Percentiles rank a stretch among this genome's conserved stretches.
Evolutionary conservation across 176 grass and related monocot genomes (phyloP).

Genomic region (Juncus inflexus): DNA sequence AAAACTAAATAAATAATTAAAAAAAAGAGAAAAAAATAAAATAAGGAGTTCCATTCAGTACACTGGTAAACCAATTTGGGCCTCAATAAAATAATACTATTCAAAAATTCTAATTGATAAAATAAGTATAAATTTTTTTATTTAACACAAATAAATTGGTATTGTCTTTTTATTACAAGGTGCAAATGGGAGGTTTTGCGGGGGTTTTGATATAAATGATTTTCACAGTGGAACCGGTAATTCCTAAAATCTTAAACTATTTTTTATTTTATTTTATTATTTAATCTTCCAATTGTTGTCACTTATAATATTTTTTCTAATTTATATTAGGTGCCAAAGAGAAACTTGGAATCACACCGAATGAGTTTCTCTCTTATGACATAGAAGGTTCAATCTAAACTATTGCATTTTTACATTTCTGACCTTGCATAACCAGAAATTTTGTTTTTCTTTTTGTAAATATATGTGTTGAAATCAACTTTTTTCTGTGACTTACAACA

Average conservation of each 20-base stretch:
- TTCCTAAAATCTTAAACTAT: neutral
- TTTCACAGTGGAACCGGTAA: constrained; percentile 56
- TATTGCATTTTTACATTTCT: neutral
- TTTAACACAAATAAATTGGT: neutral
- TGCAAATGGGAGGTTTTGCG: constrained; percentile 67
- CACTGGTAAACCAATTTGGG: no score
- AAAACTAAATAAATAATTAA: no score
- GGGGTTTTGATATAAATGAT: constrained; percentile 67
- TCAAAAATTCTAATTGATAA: no score
- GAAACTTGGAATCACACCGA: constrained; percentile 5
- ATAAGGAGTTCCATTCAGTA: no score
- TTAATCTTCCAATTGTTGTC: constrained; percentile 1
- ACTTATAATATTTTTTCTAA: constrained; percentile 14
- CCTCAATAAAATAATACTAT: no score
- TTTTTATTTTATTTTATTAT: neutral
- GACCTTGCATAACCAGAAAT: neutral
- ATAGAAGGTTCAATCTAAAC: constrained; percentile 15
- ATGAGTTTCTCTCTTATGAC: constrained; percentile 17
- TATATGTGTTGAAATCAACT: neutral
- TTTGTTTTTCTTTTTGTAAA: neutral
- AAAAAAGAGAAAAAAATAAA: no score
- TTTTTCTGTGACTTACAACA: neutral
- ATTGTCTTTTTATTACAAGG: constrained; percentile 37
- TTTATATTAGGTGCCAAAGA: constrained; percentile 19
- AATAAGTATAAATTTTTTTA: no score